A percentile compares a stretch with the other conserved stretches of the same genome.
phyloP scores from a whole-genome alignment of 352 stramenopile species.

The Halophytophthora batemanensis region DNA sequence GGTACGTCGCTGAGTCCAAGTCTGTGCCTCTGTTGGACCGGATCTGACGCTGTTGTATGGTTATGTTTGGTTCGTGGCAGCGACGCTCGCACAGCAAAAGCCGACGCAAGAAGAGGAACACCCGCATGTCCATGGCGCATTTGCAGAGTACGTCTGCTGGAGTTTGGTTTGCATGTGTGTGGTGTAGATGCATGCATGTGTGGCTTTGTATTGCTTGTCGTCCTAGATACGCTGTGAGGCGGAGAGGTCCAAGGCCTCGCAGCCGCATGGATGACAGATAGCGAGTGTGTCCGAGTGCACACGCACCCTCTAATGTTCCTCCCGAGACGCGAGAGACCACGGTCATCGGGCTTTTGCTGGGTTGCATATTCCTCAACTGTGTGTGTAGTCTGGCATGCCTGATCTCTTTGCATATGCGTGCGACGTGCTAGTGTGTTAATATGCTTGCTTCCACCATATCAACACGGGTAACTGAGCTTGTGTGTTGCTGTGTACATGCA shows the following conservation, averaged over 20 bases:
- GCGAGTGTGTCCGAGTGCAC: constrained; percentile 13
- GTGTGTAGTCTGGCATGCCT: background rate
- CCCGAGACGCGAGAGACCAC: constrained; percentile 21
- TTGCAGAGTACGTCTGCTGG: constrained; percentile 55
- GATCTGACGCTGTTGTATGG: too few relatives aligned
- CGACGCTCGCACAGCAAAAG: constrained; percentile 25
- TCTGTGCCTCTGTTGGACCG: too few relatives aligned
- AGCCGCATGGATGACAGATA: constrained; percentile 58
- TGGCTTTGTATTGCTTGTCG: constrained; percentile 23
- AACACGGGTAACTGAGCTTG: background rate
- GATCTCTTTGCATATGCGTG: background rate
- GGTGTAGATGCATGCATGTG: constrained; percentile 4
- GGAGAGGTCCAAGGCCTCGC: constrained; percentile 28
- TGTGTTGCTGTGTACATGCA: background rate
- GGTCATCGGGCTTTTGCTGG: constrained; percentile 18
- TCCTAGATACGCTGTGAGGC: constrained; percentile 57
- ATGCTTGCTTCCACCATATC: constrained; percentile 4
- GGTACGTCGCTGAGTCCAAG: too few relatives aligned
- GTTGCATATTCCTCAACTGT: constrained; percentile 18
- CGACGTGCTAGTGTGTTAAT: background rate
- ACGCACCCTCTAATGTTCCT: constrained; percentile 22
- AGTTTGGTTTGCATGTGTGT: constrained; percentile 11
- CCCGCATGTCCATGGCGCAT: constrained; percentile 60
- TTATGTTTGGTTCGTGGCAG: constrained; percentile 5
- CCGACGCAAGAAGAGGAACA: constrained; percentile 59